phyloP scores from a whole-genome alignment of 2,329 filamentous ascomycete species.

The Aureobasidium sp. region DNA sequence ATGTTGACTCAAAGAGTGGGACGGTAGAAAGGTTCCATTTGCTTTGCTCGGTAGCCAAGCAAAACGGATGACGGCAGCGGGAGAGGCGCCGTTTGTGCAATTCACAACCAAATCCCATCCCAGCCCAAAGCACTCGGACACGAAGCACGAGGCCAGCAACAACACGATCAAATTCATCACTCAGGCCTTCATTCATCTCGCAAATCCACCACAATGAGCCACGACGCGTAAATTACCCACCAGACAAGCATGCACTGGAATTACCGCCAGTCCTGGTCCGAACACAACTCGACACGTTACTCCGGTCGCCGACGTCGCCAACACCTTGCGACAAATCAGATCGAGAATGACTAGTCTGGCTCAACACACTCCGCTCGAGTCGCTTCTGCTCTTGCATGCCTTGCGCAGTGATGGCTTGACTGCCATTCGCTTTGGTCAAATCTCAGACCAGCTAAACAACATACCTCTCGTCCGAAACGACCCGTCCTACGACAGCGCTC shows the following conservation, averaged over 20 bases:
- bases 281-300: neutral
- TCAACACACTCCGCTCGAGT: constrained; percentile 75
- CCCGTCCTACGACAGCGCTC: constrained; percentile 62
- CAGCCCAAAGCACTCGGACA: neutral
- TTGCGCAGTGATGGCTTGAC: constrained; percentile 62
- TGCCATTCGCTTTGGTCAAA: constrained; percentile 57
- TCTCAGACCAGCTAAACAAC: constrained; percentile 66
- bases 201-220: neutral
- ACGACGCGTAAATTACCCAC: neutral
- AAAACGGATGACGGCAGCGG: neutral
- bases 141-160: neutral
- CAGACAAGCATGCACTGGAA: neutral
- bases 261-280: neutral
- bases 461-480: constrained; percentile 67
- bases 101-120: neutral
- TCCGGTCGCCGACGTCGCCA: neutral
- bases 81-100: neutral
- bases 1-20: neutral
- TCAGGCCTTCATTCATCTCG: neutral
- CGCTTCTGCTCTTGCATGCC: constrained; percentile 75
- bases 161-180: neutral
- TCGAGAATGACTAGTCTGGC: constrained; percentile 49
- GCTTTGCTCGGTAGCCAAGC: neutral
- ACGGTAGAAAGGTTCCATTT: neutral
- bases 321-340: neutral